These are phyloP conservation scores for Penicillium occitanis DNA, from an alignment of 2,329 filamentous ascomycete genomes.

Conservation along the genomic window DNA sequence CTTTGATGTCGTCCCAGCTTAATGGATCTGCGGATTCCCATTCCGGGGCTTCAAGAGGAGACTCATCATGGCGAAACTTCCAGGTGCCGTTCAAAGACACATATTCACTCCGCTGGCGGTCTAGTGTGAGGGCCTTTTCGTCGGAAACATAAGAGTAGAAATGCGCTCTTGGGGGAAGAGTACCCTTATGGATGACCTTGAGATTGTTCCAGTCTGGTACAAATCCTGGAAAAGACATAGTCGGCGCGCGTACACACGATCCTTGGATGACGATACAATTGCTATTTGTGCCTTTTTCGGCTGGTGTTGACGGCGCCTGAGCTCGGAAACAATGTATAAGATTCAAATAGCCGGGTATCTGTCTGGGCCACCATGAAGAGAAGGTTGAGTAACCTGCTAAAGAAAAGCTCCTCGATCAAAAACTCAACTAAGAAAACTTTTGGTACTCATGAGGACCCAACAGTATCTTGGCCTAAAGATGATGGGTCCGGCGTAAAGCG, in stretches of 20 bases:
- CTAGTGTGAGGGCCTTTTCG: conserved; percentile 48
- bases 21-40: background rate
- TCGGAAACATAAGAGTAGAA: conserved; percentile 51
- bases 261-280: background rate
- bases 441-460: background rate
- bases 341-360: background rate
- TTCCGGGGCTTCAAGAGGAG: conserved; percentile 46
- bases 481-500: background rate
- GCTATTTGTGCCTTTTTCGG: background rate
- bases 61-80: conserved; percentile 55
- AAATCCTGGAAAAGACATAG: conserved; percentile 22
- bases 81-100: conserved; percentile 55
- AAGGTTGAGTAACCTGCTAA: background rate
- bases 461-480: background rate
- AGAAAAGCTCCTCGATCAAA: background rate
- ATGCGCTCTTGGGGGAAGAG: conserved; percentile 55
- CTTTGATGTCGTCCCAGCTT: conserved; percentile 45
- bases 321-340: background rate
- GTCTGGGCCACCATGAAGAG: background rate
- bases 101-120: conserved; percentile 20
- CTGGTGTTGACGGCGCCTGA: background rate
- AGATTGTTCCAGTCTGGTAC: conserved; percentile 52
- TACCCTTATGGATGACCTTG: conserved; percentile 55
- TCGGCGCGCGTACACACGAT: background rate
- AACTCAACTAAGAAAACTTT: background rate